Base-by-base conservation (phyloP, 176 grass and related monocot genomes). In the Paspalum vaginatum region DNA sequence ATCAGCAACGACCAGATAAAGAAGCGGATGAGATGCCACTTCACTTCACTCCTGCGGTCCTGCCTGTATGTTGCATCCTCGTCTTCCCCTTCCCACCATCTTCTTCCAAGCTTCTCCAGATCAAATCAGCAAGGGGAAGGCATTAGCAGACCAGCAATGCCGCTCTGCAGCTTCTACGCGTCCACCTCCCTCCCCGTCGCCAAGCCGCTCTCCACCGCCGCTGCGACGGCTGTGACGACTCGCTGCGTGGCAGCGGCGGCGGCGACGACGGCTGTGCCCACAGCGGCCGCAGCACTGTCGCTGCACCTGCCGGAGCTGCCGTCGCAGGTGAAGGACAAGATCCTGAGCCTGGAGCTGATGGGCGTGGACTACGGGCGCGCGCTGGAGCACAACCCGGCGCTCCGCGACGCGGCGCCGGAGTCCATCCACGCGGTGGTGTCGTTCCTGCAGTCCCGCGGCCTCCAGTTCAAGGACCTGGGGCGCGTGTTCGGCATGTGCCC, bases 321-420 rank as follows among this genome's bases (percentile, higher is more conserved):
- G 6, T 41, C 83, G 10, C 73, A 79, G 15, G 72, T 91, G 81
- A 91, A 87, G 74, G 88, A 97, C 78, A 97, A 91, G 66, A 93
- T 97, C 74, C 50, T 97, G 48, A 78, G 83, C 86, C 86, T 93
- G 1, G 91, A 93, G 69, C 70, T 89, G 32, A 93, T 97, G 91
- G 94, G 94, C n/a, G 66, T 97, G 83, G 66, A 97, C 87, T 84
- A 89, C 63, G 52, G 69, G 7, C 82, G 86, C 25, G 82, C 87
- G 24, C 73, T 97, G 61, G 51, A 70, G 26, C 63, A 32, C 15
- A 93, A 97, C 81, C 91, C 94, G 10, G 57, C 50, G 22, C 58
- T 97, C 49, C 75, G 88, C 20, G 55, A 75, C 14, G 85, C 90
- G 22, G 37, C 93, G 26, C 85, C 87, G 41, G 85, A 90, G 47